Percentiles rank a stretch among this genome's conserved stretches.
phyloP scores from a whole-genome alignment of 1,284 basidiomycete species.

The Melanopsichium pennsylvanicum region DNA sequence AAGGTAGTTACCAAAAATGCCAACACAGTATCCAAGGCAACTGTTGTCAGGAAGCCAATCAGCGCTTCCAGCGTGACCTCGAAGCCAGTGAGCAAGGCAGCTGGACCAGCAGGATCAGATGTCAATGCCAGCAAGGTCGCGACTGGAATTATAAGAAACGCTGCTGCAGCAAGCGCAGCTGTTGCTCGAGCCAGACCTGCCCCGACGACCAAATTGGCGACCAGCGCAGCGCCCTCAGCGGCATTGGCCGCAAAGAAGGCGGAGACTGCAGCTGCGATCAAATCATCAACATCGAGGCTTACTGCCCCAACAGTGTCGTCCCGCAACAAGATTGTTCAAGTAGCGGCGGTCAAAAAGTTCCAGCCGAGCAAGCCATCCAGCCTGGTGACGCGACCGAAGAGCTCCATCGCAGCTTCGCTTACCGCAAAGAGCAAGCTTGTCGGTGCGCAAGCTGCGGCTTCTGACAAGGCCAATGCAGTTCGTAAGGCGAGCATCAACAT shows the following conservation, averaged over 20 bases:
- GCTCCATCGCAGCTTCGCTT: constrained; percentile 20
- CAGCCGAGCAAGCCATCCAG: constrained; percentile 23
- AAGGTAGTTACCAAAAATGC: background rate
- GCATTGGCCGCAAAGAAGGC: background rate
- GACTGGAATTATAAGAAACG: too few species aligned
- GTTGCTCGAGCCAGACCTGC: too few species aligned
- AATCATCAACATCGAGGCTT: constrained; percentile 7
- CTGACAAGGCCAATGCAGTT: constrained; percentile 10
- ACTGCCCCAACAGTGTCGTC: constrained; percentile 34
- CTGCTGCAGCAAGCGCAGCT: too few species aligned
- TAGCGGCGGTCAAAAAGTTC: constrained; percentile 20
- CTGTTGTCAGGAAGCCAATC: background rate
- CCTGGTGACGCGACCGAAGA: constrained; percentile 8
- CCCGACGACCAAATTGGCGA: too few species aligned
- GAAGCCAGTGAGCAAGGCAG: constrained; percentile 2
- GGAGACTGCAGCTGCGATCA: background rate
- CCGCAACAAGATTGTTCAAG: constrained; percentile 33
- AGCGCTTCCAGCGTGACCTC: background rate
- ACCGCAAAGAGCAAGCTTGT: constrained; percentile 26
- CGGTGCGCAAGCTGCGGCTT: constrained; percentile 2
- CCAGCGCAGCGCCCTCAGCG: too few species aligned
- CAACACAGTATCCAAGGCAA: background rate
- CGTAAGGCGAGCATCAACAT: constrained; percentile 8
- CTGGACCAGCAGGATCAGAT: background rate
- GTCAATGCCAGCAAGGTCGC: background rate